These are phyloP conservation scores for Apiotrichum sp. DNA, from an alignment of 1,284 basidiomycete species.

Conservation along the genomic window DNA sequence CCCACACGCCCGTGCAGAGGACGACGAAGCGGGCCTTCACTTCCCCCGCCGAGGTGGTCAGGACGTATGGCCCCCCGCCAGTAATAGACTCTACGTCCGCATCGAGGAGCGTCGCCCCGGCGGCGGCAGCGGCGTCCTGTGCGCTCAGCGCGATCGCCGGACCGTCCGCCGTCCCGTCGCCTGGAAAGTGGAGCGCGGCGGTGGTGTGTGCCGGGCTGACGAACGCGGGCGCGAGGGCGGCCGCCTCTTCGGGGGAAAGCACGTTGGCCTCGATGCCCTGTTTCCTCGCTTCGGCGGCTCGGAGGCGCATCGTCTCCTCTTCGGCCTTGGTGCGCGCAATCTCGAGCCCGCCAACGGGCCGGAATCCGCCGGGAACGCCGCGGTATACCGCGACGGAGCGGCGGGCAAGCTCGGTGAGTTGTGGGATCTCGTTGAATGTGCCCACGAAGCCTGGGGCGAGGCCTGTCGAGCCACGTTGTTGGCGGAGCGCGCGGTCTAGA, in stretches of 20 bases:
- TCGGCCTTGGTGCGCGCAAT: neutral
- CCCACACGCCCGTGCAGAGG: constrained; percentile 28
- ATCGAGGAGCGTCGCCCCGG: constrained; percentile 14
- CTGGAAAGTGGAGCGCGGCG: constrained; percentile 9
- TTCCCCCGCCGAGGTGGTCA: neutral
- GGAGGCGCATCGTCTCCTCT: neutral
- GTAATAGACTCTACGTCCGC: constrained; percentile 13
- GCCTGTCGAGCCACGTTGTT: constrained; percentile 23
- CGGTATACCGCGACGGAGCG: constrained; percentile 17
- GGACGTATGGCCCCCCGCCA: constrained; percentile 2
- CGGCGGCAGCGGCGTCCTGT: constrained; percentile 9
- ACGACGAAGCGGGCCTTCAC: constrained; percentile 11
- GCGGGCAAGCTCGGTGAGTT: constrained; percentile 23
- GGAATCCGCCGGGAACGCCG: constrained; percentile 14
- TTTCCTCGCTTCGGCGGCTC: constrained; percentile 5
- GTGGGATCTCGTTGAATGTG: constrained; percentile 18
- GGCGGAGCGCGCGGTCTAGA: constrained; percentile 40
- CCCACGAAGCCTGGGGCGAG: constrained; percentile 31
- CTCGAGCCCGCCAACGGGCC: constrained; percentile 22
- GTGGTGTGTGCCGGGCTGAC: constrained; percentile 5
- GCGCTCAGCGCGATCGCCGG: constrained; percentile 8
- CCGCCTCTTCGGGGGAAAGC: constrained; percentile 7
- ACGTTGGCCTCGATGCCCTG: constrained; percentile 10
- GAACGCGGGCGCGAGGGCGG: constrained; percentile 13
- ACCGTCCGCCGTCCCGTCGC: constrained; percentile 24